Evolutionary conservation across 148 eudicot genomes (phyloP).

Genomic region (Rhododendron mucronatum): DNA sequence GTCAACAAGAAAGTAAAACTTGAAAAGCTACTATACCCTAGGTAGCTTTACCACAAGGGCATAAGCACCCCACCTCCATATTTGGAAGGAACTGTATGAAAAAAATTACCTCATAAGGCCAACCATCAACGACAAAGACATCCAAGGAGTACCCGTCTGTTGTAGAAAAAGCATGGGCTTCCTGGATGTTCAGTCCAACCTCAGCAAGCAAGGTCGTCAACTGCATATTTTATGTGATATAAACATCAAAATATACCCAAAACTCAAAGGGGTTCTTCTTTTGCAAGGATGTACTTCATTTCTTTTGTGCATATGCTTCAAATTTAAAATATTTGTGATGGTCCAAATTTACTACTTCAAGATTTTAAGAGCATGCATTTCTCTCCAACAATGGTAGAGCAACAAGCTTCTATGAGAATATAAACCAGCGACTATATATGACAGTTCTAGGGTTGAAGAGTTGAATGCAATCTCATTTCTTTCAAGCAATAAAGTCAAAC

Average conservation of each 20-base stretch:
- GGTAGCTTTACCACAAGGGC: neutral
- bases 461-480: neutral
- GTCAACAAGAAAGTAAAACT: neutral
- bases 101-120: slow-evolving; percentile 68
- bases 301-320: neutral
- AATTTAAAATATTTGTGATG: neutral
- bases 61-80: neutral
- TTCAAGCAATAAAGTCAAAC: neutral
- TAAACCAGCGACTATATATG: neutral
- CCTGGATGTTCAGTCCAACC: slow-evolving; percentile 76
- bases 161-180: slow-evolving; percentile 84
- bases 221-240: slow-evolving; percentile 34
- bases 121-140: slow-evolving; percentile 85
- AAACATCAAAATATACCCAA: neutral
- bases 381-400: neutral
- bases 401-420: neutral
- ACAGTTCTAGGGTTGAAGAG: neutral
- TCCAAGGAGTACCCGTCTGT: slow-evolving; percentile 77
- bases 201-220: slow-evolving; percentile 69
- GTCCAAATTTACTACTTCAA: neutral
- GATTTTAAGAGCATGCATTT: neutral
- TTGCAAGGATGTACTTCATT: neutral
- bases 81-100: slow-evolving; percentile 1
- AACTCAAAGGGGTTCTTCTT: neutral
- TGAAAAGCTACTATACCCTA: neutral